phyloP scores from a whole-genome alignment of 345 rosid species.

The Streptanthus diversifolius region DNA sequence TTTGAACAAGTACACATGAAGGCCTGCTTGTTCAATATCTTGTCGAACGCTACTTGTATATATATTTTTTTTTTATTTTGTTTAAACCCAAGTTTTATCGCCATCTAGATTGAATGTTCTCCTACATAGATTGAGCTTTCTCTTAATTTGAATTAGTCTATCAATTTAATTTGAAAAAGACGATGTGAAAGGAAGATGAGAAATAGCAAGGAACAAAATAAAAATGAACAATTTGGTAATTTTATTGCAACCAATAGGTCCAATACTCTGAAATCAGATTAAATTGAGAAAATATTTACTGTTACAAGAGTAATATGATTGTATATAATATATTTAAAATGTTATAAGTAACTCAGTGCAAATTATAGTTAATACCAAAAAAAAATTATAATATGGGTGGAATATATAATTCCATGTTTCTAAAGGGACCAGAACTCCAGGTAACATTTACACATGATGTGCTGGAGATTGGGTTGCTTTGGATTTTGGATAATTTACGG shows the following conservation, averaged over 20 bases:
- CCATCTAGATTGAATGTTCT: neutral
- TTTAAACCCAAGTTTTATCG: neutral
- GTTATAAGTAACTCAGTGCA: neutral
- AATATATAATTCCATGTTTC: neutral
- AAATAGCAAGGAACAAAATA: neutral
- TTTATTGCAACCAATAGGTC: neutral
- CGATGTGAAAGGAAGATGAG: neutral
- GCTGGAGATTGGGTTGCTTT: conserved; percentile 19
- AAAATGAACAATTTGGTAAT: neutral
- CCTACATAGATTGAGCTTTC: neutral
- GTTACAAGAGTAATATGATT: neutral
- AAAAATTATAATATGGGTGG: neutral
- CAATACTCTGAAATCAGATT: neutral
- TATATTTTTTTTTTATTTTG: neutral
- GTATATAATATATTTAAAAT: neutral
- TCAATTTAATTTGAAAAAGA: neutral
- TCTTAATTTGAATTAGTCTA: neutral
- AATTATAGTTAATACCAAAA: neutral
- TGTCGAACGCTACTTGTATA: neutral
- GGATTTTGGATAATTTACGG: conserved; percentile 16
- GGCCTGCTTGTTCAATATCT: neutral
- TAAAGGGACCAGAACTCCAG: neutral
- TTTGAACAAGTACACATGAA: neutral
- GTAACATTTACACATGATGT: neutral
- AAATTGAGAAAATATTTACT: neutral